These are phyloP conservation scores for Spergularia marina DNA, from an alignment of 148 eudicot species.

Conservation along the genomic window DNA sequence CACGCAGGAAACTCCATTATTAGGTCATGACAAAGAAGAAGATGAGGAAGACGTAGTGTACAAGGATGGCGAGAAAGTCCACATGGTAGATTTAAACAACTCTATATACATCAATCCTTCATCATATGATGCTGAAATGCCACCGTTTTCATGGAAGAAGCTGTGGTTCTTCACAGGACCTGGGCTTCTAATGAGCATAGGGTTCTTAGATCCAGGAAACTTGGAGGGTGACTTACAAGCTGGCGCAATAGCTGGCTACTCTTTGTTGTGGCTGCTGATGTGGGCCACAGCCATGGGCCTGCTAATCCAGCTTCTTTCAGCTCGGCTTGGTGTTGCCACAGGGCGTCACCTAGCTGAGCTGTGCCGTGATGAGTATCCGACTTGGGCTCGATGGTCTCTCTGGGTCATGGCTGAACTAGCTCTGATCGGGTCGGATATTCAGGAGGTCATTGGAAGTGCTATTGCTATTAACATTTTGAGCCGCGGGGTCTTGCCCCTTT, in stretches of 20 bases:
- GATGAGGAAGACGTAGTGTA: conserved; percentile 40
- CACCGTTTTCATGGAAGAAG: conserved; percentile 77
- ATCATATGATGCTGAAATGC: conserved; percentile 12
- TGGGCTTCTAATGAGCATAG: conserved; percentile 82
- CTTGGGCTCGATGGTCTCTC: conserved; percentile 57
- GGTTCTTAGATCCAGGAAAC: conserved; percentile 93
- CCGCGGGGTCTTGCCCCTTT: conserved; percentile 65
- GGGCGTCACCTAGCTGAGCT: conserved; percentile 94
- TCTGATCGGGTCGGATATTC: conserved; percentile 86
- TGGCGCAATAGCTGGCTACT: conserved; percentile 96
- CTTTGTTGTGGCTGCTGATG: conserved; percentile 81
- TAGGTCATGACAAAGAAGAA: conserved; percentile 11
- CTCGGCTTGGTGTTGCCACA: conserved; percentile 91
- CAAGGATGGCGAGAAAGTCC: conserved; percentile 50
- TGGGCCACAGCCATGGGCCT: conserved; percentile 99
- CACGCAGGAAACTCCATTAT: conserved; percentile 9
- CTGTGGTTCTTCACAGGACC: conserved; percentile 83
- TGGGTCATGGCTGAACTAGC: conserved; percentile 95
- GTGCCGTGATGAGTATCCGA: conserved; percentile 79
- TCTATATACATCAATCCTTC: conserved; percentile 25
- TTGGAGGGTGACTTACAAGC: conserved; percentile 92
- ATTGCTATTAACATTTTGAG: conserved; percentile 85
- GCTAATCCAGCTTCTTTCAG: conserved; percentile 77
- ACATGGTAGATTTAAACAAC: conserved; percentile 39
- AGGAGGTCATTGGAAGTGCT: conserved; percentile 93